Evolutionary conservation across 2,329 filamentous ascomycete genomes (phyloP).

Genomic region (Decorospora gaudefroyi): DNA sequence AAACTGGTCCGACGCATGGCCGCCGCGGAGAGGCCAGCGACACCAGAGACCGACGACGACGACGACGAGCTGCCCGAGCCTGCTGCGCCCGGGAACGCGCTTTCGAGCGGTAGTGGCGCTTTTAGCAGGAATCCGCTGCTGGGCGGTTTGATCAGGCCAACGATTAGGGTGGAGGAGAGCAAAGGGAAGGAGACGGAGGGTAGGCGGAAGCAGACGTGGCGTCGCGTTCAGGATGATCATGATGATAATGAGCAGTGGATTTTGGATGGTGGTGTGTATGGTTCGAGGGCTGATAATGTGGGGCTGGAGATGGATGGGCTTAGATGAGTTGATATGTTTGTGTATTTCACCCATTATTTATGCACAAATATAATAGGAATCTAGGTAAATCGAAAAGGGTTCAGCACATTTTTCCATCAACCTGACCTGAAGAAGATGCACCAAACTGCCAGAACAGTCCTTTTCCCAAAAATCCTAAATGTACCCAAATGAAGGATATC

Average conservation of each 20-base stretch:
- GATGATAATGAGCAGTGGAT: slow-evolving; percentile 61
- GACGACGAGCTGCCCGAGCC: slow-evolving; percentile 55
- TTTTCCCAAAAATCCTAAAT: no score
- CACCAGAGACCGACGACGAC: slow-evolving; percentile 58
- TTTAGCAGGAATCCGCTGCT: slow-evolving; percentile 73
- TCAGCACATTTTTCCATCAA: background rate
- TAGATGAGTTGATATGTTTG: slow-evolving; percentile 2
- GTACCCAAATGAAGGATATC: no score
- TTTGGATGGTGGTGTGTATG: slow-evolving; percentile 57
- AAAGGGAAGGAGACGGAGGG: slow-evolving; percentile 54
- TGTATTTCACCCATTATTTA: background rate
- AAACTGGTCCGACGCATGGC: slow-evolving; percentile 76
- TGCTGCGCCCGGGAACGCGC: slow-evolving; percentile 33
- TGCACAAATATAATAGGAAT: background rate
- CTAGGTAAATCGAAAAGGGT: background rate
- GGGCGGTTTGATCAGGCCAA: slow-evolving; percentile 67
- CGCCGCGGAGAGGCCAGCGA: slow-evolving; percentile 60
- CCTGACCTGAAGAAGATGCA: no score
- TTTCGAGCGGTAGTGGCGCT: slow-evolving; percentile 55
- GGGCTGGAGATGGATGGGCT: slow-evolving; percentile 23
- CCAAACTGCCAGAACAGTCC: no score
- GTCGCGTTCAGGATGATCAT: slow-evolving; percentile 58
- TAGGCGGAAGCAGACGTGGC: slow-evolving; percentile 52
- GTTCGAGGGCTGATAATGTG: slow-evolving; percentile 29
- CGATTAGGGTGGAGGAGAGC: slow-evolving; percentile 57